These are phyloP conservation scores for Vigna trinervia DNA, from an alignment of 306 rosid genomes.

Conservation along the genomic window DNA sequence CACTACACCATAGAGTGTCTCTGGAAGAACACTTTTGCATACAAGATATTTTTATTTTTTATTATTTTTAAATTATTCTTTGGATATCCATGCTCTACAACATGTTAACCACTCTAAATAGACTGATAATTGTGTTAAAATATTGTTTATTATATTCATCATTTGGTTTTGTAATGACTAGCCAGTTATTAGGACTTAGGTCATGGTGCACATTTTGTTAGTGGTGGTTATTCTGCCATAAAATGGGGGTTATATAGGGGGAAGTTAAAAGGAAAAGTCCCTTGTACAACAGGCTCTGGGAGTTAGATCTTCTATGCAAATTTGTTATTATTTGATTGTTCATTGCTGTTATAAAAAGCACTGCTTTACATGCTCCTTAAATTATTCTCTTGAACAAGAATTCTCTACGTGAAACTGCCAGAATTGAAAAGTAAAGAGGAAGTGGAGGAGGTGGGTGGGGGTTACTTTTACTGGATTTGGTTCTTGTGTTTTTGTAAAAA, in stretches of 20 bases:
- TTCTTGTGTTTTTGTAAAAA: slow-evolving; percentile 14
- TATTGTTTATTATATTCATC: background rate
- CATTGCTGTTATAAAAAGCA: background rate
- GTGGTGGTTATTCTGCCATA: slow-evolving; percentile 4
- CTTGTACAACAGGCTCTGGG: background rate
- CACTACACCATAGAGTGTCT: background rate
- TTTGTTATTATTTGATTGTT: slow-evolving; percentile 1
- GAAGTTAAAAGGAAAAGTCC: background rate
- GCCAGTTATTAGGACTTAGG: background rate
- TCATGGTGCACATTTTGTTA: slow-evolving; percentile 9
- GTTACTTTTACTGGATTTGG: background rate
- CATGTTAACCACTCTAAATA: background rate
- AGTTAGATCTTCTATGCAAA: background rate
- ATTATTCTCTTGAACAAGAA: background rate
- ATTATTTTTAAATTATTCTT: background rate
- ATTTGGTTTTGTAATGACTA: background rate
- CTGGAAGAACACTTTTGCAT: background rate
- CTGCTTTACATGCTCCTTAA: background rate
- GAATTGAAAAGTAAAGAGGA: background rate
- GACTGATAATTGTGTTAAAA: background rate
- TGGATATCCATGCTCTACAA: background rate
- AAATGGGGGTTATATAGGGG: slow-evolving; percentile 9
- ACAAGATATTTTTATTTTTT: background rate
- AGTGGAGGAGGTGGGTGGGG: background rate
- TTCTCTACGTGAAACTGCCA: background rate